Percentiles rank a stretch among this genome's conserved stretches.
Conservation (phyloP, 768 basidiomycete genomes). For the Mycena latifolia region DNA sequence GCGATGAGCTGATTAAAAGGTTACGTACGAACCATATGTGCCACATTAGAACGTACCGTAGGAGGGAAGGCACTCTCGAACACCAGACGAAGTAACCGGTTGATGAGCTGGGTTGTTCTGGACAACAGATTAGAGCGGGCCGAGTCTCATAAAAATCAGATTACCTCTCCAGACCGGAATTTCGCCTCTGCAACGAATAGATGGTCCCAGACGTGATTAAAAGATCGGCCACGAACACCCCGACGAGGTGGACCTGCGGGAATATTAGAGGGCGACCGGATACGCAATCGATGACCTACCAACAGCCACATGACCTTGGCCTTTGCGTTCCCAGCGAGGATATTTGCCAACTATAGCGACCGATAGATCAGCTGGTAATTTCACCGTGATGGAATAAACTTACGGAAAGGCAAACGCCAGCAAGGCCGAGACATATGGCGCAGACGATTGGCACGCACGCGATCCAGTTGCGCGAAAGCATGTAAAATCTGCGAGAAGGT, state of each 20-base stretch:
- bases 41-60: conserved; percentile 6
- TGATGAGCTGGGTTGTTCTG: conserved; percentile 27
- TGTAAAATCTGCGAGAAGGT: conserved; percentile 17
- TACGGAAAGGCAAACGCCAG: conserved; percentile 28
- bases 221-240: conserved; percentile 27
- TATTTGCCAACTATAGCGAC: conserved; percentile 15
- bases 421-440: conserved; percentile 25
- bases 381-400: background rate
- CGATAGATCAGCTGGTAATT: background rate
- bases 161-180: conserved; percentile 18
- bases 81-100: conserved; percentile 27
- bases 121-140: background rate
- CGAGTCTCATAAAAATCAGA: background rate
- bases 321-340: conserved; percentile 17
- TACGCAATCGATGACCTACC: conserved; percentile 2
- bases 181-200: conserved; percentile 13
- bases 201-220: conserved; percentile 26
- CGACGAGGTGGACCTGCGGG: conserved; percentile 28
- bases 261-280: background rate
- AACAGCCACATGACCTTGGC: conserved; percentile 30
- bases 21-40: background rate
- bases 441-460: conserved; percentile 11
- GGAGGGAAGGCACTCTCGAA: conserved; percentile 32
- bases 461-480: conserved; percentile 27
- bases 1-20: conserved; percentile 17